Base-by-base conservation (phyloP, 2,329 filamentous ascomycete genomes). In the Colletotrichum euphorbiae region DNA sequence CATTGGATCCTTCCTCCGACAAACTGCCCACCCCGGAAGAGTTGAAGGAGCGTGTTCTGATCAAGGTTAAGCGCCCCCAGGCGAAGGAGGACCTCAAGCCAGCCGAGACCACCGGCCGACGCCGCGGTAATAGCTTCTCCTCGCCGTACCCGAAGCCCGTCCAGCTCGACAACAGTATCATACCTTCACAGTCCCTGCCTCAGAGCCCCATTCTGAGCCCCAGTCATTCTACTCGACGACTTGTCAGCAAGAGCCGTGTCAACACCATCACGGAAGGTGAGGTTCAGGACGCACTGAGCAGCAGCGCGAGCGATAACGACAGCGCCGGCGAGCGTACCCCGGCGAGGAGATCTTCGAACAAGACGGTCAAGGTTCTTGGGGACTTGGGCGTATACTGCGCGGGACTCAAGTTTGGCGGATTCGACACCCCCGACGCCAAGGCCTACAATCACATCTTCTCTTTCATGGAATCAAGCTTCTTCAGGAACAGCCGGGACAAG, bases 401-500 rank as follows among this genome's bases (percentile, higher is more conserved):
- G 7, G 89, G 89, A 0, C 82, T 97, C 78, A 97, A 97, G 77
- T 97, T 96, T 78, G 87, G 88, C 38, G 91, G 93, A 46, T 97
- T 97, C 75, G 89, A 90, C 64, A 87, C 88, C 12, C 83, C 90
- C 0, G 93, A 95, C 69, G 94, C 93, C 73, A 93, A 93, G 80
- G 89, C 89, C 46, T 96, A 90, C 82, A 98, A 98, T 78, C 96
- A 99, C 80, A 93, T 98, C 73, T 94, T 96, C 78, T 98, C 96
- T 0, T 94, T 98, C 80, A 93, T 93, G 77, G 96, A 99, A 81
- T 89, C 90, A 65, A 93, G 91, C 6, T 98, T 98, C 74, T 89
- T 93, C 73, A 91, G 89, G 75, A 88, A 96, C 74, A 94, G 90
- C 75, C 91, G 90, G 71, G 89, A 91, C 51, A 86, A 89, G 51